Base-by-base conservation (phyloP, 352 stramenopile species). In the Globisporangium apiculatum region DNA sequence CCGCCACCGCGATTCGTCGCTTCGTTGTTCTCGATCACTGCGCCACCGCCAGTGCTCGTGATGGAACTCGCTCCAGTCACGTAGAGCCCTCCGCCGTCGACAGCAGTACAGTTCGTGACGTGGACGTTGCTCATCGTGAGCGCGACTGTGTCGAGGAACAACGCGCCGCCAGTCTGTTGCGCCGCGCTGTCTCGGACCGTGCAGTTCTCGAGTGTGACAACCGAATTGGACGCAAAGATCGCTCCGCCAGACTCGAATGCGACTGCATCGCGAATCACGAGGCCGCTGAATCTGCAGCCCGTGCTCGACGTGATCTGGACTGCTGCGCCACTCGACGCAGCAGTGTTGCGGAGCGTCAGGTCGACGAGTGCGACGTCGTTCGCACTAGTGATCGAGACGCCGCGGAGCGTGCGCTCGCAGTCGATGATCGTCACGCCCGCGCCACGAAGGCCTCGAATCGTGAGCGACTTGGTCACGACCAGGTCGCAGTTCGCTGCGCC, bases 401-500 rank as follows among this genome's bases (percentile, higher is more conserved):
- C 78, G 11, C 18, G 35, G 8, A 56, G 60, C 0, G 45, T 4
- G 14, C 41, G 31, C 24, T 51, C 18, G 36, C 79, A 89, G 45
- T 89, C 65, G n/a, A 87, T 48, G 2, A 31, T 64, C 5, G 76
- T 84, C 6, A 71, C 42, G 7, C 55, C 46, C 4, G 55, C 37
- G 1, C 76, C 79, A 10, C 65, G 51, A 10, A 89, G 52, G 0
- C 79, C 79, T 31, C 71, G 68, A 45, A 87, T 74, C 0, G 63
- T 66, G 14, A 87, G 48, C 14, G 60, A 46, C 7, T 54, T 35
- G 0, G 48, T 68, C 6, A 52, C 51, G 4, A 83, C 31, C 51
- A 83, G n/a, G 4, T 66, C 64, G 51, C 79, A 89, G 49, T 87
- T 84, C 2, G 62, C 36, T 4, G 31, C 9, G 0, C 74, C 74